Conservation (phyloP, 495 filamentous ascomycete genomes). For the Parathielavia appendiculata region DNA sequence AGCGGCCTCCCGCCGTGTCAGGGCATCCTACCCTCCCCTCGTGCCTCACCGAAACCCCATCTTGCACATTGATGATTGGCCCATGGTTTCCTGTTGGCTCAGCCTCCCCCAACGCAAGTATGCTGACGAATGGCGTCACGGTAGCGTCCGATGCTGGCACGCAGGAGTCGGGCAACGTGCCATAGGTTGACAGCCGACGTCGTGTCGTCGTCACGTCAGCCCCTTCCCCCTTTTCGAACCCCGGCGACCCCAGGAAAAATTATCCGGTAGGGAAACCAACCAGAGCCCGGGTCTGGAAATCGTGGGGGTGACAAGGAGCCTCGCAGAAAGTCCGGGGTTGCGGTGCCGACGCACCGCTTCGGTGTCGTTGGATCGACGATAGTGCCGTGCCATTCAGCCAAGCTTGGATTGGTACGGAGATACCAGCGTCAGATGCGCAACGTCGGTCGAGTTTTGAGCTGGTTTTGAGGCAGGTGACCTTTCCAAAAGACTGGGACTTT, state of each 20-base stretch:
- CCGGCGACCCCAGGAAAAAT: slow-evolving; percentile 20
- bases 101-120: slow-evolving; percentile 18
- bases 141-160: slow-evolving; percentile 2
- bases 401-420: too few relatives aligned
- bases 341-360: slow-evolving; percentile 2
- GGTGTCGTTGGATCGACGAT: slow-evolving; percentile 10
- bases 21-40: not conserved
- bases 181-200: not conserved
- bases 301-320: slow-evolving; percentile 10
- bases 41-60: slow-evolving; percentile 20
- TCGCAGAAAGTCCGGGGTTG: slow-evolving; percentile 16
- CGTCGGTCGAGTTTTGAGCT: not conserved
- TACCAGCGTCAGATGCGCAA: too few relatives aligned
- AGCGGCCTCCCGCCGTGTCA: not conserved
- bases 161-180: slow-evolving; percentile 9
- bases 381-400: not conserved
- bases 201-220: slow-evolving; percentile 29
- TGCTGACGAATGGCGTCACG: slow-evolving; percentile 17
- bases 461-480: not conserved
- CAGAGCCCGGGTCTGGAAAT: slow-evolving; percentile 11
- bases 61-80: slow-evolving; percentile 2
- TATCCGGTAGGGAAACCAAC: slow-evolving; percentile 18
- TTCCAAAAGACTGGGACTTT: not conserved
- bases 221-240: slow-evolving; percentile 6
- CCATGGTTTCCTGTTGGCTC: slow-evolving; percentile 24